Base-by-base conservation (phyloP, 805 yeast species). In the Metschnikowia rubicola region DNA sequence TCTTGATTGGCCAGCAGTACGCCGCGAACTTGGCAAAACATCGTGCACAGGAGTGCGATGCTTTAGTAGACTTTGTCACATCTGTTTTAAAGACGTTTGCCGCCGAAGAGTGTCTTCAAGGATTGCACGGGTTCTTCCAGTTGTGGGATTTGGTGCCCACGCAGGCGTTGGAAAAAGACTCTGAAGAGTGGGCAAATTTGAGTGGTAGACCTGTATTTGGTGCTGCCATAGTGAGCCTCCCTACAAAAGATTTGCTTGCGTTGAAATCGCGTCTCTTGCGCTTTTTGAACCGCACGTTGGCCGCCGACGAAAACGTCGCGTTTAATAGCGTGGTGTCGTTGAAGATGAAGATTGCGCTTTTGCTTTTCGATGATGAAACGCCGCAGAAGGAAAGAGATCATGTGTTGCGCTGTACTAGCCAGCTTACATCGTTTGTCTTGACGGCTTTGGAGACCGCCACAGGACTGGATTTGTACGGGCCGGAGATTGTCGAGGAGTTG, bases 1-100 rank as follows among this genome's bases (percentile, higher is more conserved):
- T 88, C 58, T 74, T 94, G 56, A 78, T 92, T 59, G 92, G 95
- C 44, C 88, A 81, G 61, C 96, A 89, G 62, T 87, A 80, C 59
- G 79, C 83, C 8, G 71, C 72, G 30, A 54, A 56, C 40, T 66
- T 75, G 39, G 59, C 68, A 13, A 81, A 78, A 55, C 80, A 80
- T 59, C 86, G 82, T 61, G 63, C 73, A 41, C 78, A 80, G 35
- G 97, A 89, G 46, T 79, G 88, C 35, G 77, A 78, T 51, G 73
- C 84, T 1, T 66, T 87, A 35, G 69, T 83, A 47, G 96, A 88
- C 54, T 92, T 92, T 63, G 74, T 85, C 1, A 73, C 81, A 12
- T 71, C 88, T 0, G 86, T 90, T 61, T 62, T 88, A 65, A 80
- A 82, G 50, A 77, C 78, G 30, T 90, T 92, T 63, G 59, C 76